These are phyloP conservation scores for Prunus kanzakura DNA, from an alignment of 306 rosid species.

Conservation along the genomic window DNA sequence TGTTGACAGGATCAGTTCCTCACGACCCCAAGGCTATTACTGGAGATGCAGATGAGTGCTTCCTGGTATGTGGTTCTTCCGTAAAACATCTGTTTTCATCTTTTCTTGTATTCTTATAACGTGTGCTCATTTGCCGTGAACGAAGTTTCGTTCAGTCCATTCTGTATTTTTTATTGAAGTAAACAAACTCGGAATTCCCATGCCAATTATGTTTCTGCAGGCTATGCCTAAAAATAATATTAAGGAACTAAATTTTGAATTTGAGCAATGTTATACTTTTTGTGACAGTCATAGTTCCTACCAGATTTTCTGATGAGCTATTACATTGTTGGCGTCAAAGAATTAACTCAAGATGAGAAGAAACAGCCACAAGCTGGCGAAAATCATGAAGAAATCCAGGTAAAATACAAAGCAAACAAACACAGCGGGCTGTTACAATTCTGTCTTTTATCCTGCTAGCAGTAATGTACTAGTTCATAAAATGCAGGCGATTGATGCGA, in stretches of 20 bases:
- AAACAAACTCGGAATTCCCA: background rate
- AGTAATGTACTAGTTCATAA: slow-evolving; percentile 11
- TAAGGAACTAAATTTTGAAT: background rate
- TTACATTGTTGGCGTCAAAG: slow-evolving; percentile 39
- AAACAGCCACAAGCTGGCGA: slow-evolving; percentile 30
- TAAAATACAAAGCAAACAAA: slow-evolving; percentile 25
- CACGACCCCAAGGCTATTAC: slow-evolving; percentile 30
- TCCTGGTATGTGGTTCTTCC: slow-evolving; percentile 44
- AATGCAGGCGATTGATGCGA: slow-evolving; percentile 64
- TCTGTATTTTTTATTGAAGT: background rate
- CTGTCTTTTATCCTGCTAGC: background rate
- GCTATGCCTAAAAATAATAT: background rate
- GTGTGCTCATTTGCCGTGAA: background rate
- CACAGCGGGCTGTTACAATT: background rate
- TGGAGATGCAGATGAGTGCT: slow-evolving; percentile 49
- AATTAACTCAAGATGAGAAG: slow-evolving; percentile 50
- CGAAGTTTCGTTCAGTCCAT: background rate
- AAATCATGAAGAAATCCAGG: slow-evolving; percentile 53
- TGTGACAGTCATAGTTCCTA: background rate
- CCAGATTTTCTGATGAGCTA: slow-evolving; percentile 23
- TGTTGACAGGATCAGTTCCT: slow-evolving; percentile 41
- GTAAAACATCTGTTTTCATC: too few species aligned
- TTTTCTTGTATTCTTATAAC: too few species aligned
- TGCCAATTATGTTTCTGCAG: background rate
- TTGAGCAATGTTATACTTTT: background rate